Evolutionary conservation across 192 early-diverging fungal genomes (phyloP), one percentile per base, ranked within the genome.

Genomic region (Helicostylum pulchrum): DNA sequence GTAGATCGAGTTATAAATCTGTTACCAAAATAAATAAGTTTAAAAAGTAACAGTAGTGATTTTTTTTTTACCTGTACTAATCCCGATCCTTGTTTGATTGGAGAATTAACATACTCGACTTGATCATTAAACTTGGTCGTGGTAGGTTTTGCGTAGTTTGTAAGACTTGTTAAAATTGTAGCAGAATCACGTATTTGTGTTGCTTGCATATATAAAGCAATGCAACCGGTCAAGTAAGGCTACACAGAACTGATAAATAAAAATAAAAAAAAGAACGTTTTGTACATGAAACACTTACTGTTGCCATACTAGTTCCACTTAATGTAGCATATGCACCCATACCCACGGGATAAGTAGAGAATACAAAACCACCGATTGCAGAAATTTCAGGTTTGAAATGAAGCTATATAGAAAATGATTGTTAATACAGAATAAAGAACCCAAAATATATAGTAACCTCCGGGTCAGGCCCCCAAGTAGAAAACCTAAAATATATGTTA

Each of bases 401-500:
- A 43, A 94, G 73, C 66, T 90, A 79, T 90, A 79, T 39, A 39
- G 36, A 39, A 26, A 26, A 39, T 39, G 36, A 26, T n/a, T 44
- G 53, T 39, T 39, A 39, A 39, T 39, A 39, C 36, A 39, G 9
- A 39, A 9, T 39, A 39, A 39, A 39, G 36, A 10, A 0, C 36
- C 6, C 9, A 9, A 39, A 65, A n/a, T n/a, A n/a, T n/a, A n/a
- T n/a, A n/a, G n/a, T n/a, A n/a, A n/a, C 64, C 43, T 65, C 64
- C n/a, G 64, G 42, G 46, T 65, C 64, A 31, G 64, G 64, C 4
- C 94, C 94, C 73, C 80, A 84, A 14, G 87, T 88, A 17, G 88
- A 88, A 60, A 89, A 92, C 5, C 64, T 65, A 30, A 9, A 12
- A 12, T 80, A n/a, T n/a, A n/a, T n/a, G n/a, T n/a, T n/a, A 82